Evolutionary conservation across 805 yeast species (phyloP).

Genomic region (Nakazawaea ernobii): DNA sequence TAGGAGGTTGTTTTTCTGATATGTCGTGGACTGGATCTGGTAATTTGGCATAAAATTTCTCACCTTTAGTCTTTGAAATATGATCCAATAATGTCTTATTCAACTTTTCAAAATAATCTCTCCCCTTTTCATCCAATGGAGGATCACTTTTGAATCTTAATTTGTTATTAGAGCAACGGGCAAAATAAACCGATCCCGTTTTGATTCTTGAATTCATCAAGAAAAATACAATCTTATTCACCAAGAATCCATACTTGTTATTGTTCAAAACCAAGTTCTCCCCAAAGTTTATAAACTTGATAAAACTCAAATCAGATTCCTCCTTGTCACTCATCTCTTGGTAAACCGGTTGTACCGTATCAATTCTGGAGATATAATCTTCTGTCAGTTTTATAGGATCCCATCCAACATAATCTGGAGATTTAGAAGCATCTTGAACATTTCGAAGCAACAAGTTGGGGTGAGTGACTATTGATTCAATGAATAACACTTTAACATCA

Average conservation of each 20-base stretch:
- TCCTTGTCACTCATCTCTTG: conserved; percentile 58
- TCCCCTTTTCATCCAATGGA: conserved; percentile 70
- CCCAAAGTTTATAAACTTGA: conserved; percentile 88
- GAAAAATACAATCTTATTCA: conserved; percentile 86
- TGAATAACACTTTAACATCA: conserved; percentile 75
- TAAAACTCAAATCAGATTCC: conserved; percentile 49
- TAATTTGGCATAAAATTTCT: conserved; percentile 20
- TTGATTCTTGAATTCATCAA: conserved; percentile 87
- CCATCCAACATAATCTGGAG: conserved; percentile 85
- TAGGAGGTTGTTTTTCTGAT: conserved; percentile 28
- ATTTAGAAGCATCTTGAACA: conserved; percentile 76
- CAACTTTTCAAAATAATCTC: conserved; percentile 57
- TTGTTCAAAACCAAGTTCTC: conserved; percentile 75
- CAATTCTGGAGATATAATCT: conserved; percentile 73
- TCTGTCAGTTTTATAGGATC: conserved; percentile 64
- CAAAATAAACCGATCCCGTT: conserved; percentile 87
- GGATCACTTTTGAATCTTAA: conserved; percentile 71
- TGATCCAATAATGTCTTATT: conserved; percentile 46
- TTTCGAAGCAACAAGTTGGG: conserved; percentile 62
- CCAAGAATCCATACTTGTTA: conserved; percentile 80
- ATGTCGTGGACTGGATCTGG: neutral
- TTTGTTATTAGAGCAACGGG: conserved; percentile 64
- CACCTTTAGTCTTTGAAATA: conserved; percentile 25
- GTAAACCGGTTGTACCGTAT: conserved; percentile 61
- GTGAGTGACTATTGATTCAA: conserved; percentile 83